Percentiles rank a stretch among this genome's conserved stretches.
These are phyloP conservation scores for Fusarium decemcellulare DNA, from an alignment of 2,329 filamentous ascomycete genomes.

Conservation along the genomic window DNA sequence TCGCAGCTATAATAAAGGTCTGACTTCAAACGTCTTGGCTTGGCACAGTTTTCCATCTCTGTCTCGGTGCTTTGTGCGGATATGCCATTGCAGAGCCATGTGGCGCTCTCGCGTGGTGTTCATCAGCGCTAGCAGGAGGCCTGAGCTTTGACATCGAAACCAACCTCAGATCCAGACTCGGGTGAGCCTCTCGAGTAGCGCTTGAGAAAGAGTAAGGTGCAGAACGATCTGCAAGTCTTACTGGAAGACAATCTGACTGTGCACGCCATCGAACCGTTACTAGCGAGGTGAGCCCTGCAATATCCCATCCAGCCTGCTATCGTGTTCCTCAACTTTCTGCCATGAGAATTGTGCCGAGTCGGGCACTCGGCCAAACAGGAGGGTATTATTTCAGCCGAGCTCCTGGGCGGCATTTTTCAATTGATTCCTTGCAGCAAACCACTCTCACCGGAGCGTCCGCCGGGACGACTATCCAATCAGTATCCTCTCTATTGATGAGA, in stretches of 20 bases:
- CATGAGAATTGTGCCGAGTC: no score
- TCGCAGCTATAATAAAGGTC: no score
- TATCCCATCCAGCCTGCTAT: no score
- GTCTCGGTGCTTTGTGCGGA: no score
- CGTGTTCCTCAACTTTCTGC: no score
- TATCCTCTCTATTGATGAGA: conserved; percentile 13
- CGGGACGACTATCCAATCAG: conserved; percentile 10
- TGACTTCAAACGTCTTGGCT: background rate
- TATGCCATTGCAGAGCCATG: background rate
- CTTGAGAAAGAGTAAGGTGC: background rate
- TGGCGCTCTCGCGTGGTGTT: conserved; percentile 3
- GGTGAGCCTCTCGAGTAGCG: background rate
- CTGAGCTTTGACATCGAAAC: conserved; percentile 3
- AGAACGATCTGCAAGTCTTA: background rate
- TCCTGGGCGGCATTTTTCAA: conserved; percentile 9
- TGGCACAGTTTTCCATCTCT: background rate
- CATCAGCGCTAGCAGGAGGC: conserved; percentile 3
- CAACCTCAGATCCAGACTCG: background rate
- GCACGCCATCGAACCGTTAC: background rate
- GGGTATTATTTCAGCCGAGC: background rate
- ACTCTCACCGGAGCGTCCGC: background rate
- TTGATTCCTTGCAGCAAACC: conserved; percentile 5
- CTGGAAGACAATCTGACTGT: conserved; percentile 5
- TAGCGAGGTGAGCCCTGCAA: no score
- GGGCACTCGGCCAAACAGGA: background rate